These are phyloP conservation scores for Nakazawaea wickerhamii DNA, from an alignment of 805 yeast genomes.

Conservation along the genomic window DNA sequence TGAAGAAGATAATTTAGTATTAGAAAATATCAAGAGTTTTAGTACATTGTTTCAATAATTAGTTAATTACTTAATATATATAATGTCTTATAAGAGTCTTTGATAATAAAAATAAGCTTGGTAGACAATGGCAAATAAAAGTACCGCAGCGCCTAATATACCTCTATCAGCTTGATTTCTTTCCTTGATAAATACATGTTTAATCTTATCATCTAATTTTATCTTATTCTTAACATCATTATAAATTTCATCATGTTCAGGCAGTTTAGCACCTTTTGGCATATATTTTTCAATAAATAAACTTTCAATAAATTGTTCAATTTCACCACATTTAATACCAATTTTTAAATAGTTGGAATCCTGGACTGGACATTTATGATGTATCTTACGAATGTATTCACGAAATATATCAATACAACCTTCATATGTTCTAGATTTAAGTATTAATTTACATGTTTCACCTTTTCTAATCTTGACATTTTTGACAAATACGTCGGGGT, in stretches of 20 bases:
- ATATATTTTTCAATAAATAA: conserved; percentile 57
- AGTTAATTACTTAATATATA: neutral
- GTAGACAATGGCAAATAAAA: conserved; percentile 1
- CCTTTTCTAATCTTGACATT: conserved; percentile 91
- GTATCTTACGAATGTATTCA: conserved; percentile 66
- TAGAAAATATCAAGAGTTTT: conserved; percentile 31
- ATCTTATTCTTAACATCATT: conserved; percentile 39
- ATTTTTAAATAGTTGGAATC: conserved; percentile 85
- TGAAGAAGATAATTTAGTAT: conserved; percentile 28
- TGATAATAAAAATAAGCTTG: neutral
- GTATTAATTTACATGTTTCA: conserved; percentile 69
- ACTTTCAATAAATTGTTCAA: conserved; percentile 81
- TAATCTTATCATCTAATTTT: conserved; percentile 29
- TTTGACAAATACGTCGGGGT: conserved; percentile 60
- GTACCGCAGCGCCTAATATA: neutral
- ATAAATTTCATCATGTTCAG: conserved; percentile 30
- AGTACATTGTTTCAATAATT: conserved; percentile 26
- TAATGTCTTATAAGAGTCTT: neutral
- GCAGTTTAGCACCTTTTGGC: conserved; percentile 47
- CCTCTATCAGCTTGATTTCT: conserved; percentile 1
- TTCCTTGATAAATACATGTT: conserved; percentile 5
- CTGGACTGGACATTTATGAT: conserved; percentile 67
- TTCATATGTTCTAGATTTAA: conserved; percentile 66
- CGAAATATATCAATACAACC: conserved; percentile 77
- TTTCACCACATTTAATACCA: conserved; percentile 80